Evolutionary conservation across 805 yeast species (phyloP), one percentile per base, ranked within the genome.

Genomic region (Starmerella gropengiesseri): DNA sequence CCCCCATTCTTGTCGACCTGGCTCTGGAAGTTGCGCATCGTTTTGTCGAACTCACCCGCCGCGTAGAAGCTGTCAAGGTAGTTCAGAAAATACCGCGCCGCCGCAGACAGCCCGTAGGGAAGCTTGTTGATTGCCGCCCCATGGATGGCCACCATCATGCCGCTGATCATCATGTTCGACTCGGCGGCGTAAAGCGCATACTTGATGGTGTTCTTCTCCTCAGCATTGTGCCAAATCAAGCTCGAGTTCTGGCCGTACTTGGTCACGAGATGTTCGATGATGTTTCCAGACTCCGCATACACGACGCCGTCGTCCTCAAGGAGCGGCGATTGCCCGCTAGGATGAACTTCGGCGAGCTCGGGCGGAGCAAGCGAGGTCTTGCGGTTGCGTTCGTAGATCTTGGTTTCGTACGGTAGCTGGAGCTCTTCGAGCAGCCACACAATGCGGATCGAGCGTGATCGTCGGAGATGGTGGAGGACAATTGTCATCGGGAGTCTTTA

Each of bases 341-440:
- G 79, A 53, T 75, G 81, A 9, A 77, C 61, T 30, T 70, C 62
- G 45, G 65, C 65, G 30, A 78, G 58, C 28, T 64, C 75, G 2
- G 62, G 61, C 7, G 74, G 75, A 1, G 77, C 76, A 58, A 68
- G 66, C 16, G 66, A 63, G 7, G 62, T 60, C 14, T 41, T 40
- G 2, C 66, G 62, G 47, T 71, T 64, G 38, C 86, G 67, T 44
- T 69, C 59, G 57, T 74, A 77, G 3, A 69, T 55, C 48, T 73
- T 69, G 16, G 77, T 59, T 12, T 70, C 73, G 53, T 76, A 80
- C 20, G 71, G 72, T 6, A 78, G 54, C 11, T 65, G 65, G 12
- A 81, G 61, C 39, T 76, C 71, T 46, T 78, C 83, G n/a, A 81
- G 61, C 36, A 76, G 60, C 81, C 84, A 80, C 23, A 74, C 54